Evolutionary conservation across 1,284 basidiomycete species (phyloP).

Genomic region (Ustilago sp.): DNA sequence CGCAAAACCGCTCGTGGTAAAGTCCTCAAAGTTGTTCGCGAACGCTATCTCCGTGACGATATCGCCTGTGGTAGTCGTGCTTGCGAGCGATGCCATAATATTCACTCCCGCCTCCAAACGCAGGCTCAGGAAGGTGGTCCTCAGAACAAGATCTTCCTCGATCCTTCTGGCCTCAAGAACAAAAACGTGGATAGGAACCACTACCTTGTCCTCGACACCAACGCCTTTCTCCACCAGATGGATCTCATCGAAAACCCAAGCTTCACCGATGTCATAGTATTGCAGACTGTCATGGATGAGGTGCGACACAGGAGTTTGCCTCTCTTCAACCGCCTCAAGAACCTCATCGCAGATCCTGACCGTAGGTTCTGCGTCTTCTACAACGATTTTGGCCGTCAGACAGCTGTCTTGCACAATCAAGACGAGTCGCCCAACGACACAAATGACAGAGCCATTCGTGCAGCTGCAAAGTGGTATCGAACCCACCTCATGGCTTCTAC

Average conservation of each 20-base stretch:
- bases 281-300: slow-evolving; percentile 96
- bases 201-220: slow-evolving; percentile 92
- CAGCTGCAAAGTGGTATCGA: slow-evolving; percentile 62
- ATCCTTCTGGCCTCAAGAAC: slow-evolving; percentile 46
- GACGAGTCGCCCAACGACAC: slow-evolving; percentile 67
- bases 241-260: slow-evolving; percentile 59
- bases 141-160: slow-evolving; percentile 71
- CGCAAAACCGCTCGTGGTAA: slow-evolving; percentile 91
- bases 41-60: slow-evolving; percentile 92
- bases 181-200: slow-evolving; percentile 71
- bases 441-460: slow-evolving; percentile 66
- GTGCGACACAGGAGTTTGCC: slow-evolving; percentile 93
- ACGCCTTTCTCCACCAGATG: slow-evolving; percentile 87
- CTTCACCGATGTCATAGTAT: slow-evolving; percentile 75
- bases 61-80: slow-evolving; percentile 86
- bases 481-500: slow-evolving; percentile 56
- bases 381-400: slow-evolving; percentile 62
- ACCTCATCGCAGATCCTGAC: slow-evolving; percentile 65
- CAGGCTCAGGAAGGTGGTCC: slow-evolving; percentile 71
- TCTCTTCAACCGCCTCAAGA: slow-evolving; percentile 77
- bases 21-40: slow-evolving; percentile 93
- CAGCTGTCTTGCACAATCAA: slow-evolving; percentile 50
- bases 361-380: slow-evolving; percentile 65
- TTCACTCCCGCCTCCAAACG: slow-evolving; percentile 46
- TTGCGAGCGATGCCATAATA: slow-evolving; percentile 73